Percentiles rank a stretch among this genome's conserved stretches.
phyloP scores from a whole-genome alignment of 2,329 filamentous ascomycete species.

The Phoma sp. region DNA sequence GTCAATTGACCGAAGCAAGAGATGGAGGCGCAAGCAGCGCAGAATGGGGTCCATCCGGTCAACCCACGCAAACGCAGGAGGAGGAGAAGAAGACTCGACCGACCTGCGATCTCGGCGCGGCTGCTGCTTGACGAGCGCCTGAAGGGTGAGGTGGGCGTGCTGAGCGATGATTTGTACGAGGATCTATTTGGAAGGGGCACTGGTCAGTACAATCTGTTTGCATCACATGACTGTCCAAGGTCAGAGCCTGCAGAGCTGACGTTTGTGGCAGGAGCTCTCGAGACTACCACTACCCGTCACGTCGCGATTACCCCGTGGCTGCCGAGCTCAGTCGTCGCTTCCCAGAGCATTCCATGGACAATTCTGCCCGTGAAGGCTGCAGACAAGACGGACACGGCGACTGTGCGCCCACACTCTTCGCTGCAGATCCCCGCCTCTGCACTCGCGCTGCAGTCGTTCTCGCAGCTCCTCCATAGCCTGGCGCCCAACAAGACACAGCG shows the following conservation, averaged over 20 bases:
- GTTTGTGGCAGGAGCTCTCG: not conserved
- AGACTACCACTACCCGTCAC: constrained; percentile 53
- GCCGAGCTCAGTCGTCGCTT: constrained; percentile 58
- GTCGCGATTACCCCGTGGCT: constrained; percentile 78
- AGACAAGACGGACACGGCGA: constrained; percentile 38
- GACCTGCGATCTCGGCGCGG: constrained; percentile 76
- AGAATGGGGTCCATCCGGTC: constrained; percentile 29
- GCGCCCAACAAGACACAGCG: constrained; percentile 78
- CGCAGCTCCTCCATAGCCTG: constrained; percentile 72
- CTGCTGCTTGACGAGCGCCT: constrained; percentile 85
- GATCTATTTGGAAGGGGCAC: constrained; percentile 67
- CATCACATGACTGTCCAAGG: not conserved
- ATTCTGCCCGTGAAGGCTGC: constrained; percentile 73
- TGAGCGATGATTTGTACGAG: constrained; percentile 84
- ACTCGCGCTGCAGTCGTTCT: constrained; percentile 77
- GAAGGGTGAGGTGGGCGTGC: constrained; percentile 81
- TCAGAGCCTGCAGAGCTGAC: not conserved
- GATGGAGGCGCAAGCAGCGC: constrained; percentile 36
- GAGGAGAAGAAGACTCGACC: constrained; percentile 64
- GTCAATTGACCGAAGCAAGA: constrained; percentile 10
- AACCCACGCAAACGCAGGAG: constrained; percentile 59
- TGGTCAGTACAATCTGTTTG: constrained; percentile 23
- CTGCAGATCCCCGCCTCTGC: constrained; percentile 78
- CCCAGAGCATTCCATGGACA: constrained; percentile 76
- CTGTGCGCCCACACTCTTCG: constrained; percentile 69